Evolutionary conservation across 352 stramenopile genomes (phyloP), one percentile per base, ranked within the genome.

Genomic region (Phytophthora multivora): DNA sequence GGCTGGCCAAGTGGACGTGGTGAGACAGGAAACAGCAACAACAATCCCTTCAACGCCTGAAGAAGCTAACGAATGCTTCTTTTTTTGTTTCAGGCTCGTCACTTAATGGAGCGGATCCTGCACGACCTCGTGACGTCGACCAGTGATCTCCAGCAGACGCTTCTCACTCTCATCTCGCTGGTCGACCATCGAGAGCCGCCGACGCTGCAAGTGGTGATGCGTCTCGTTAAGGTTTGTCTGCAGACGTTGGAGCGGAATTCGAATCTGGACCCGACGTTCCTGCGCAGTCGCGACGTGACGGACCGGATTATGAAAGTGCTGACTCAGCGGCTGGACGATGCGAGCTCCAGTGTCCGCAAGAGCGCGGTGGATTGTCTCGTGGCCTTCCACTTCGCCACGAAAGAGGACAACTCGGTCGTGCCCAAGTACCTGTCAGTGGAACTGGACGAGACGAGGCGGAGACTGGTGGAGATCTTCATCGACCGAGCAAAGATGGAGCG

Each of bases 391-490:
- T 88, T 90, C 36, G 80, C 83, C 13, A 75, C 64, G 9, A 70
- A 69, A 8, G 62, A 83, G 45, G 78, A 93, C 53, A 33, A 35
- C 0, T 54, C 66, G 12, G 53, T 89, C 9, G 50, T 84, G 19
- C 52, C 63, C 35, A 73, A 76, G 47, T 90, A 77, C 46, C 62
- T 93, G 18, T 40, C 65, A 8, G 40, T 70, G 7, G 68, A 83
- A n/a, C 52, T 89, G 15, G 77, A 89, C 51, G 64, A 68, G 26
- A 88, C 72, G 7, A 83, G 78, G 36, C 66, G 68, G 46, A 80
- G 76, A 47, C 52, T 93, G 11, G 71, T 93, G 9, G 71, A 89
- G 26, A 91, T 93, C 63, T 93, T 88, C 69, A 87, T 93, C 26
- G 70, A 90, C 46, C 84, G 82, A 35, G 73, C 69, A n/a, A 81